These are phyloP conservation scores for Bruguiera parviflora DNA, from an alignment of 345 rosid genomes.

Conservation along the genomic window DNA sequence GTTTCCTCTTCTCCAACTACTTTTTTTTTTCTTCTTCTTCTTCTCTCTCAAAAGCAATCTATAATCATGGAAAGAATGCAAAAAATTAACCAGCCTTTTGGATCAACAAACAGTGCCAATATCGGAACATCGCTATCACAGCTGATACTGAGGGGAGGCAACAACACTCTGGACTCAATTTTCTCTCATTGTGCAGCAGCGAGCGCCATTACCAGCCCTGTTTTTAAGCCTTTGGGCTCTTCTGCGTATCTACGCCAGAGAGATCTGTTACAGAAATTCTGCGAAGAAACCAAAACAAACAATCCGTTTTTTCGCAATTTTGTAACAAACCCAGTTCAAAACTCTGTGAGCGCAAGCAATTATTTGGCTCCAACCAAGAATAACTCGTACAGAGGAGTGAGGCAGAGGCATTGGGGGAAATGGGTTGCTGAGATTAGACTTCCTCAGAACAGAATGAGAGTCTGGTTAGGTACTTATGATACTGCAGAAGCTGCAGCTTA, in stretches of 20 bases:
- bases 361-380: slow-evolving; percentile 41
- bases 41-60: neutral
- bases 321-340: slow-evolving; percentile 25
- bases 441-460: slow-evolving; percentile 92
- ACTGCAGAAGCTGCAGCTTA: slow-evolving; percentile 91
- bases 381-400: slow-evolving; percentile 94
- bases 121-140: slow-evolving; percentile 65
- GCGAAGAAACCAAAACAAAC: slow-evolving; percentile 42
- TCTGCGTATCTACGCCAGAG: slow-evolving; percentile 84
- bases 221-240: slow-evolving; percentile 56
- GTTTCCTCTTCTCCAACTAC: neutral
- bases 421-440: slow-evolving; percentile 98
- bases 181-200: slow-evolving; percentile 57
- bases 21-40: no score
- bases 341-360: slow-evolving; percentile 24
- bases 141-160: slow-evolving; percentile 68
- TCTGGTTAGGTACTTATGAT: slow-evolving; percentile 93
- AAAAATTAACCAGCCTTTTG: slow-evolving; percentile 26
- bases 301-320: slow-evolving; percentile 3
- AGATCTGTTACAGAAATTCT: slow-evolving; percentile 66
- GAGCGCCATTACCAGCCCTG: slow-evolving; percentile 15
- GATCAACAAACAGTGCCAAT: slow-evolving; percentile 23
- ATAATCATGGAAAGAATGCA: slow-evolving; percentile 36
- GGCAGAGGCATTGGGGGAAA: slow-evolving; percentile 99
- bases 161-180: slow-evolving; percentile 76